Conservation (phyloP, 1,284 basidiomycete genomes). For the Leccinum pachyderme region DNA sequence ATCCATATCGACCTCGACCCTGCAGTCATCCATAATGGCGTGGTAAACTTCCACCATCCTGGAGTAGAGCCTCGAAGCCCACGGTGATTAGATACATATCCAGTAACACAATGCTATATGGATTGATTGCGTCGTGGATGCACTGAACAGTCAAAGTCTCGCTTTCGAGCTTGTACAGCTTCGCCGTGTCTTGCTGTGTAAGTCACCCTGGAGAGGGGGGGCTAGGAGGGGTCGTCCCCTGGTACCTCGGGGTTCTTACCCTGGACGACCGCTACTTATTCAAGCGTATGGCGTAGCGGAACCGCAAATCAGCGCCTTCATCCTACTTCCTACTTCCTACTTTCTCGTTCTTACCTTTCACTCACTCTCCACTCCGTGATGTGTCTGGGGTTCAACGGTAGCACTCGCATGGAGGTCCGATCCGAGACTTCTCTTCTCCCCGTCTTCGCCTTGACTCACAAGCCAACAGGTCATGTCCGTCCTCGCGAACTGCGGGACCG, state of each 20-base stretch:
- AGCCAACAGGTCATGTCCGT: slow-evolving; percentile 31
- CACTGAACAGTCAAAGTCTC: background rate
- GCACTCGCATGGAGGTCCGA: slow-evolving; percentile 31
- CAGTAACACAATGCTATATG: background rate
- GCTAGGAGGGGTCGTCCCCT: background rate
- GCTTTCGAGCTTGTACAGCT: background rate
- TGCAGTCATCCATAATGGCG: background rate
- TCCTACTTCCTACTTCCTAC: background rate
- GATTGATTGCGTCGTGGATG: background rate
- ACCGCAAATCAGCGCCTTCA: background rate
- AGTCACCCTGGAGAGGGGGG: background rate
- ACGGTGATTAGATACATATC: background rate
- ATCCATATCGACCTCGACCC: background rate
- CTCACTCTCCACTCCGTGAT: slow-evolving; percentile 8
- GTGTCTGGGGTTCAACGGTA: slow-evolving; percentile 28
- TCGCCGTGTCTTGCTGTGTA: background rate
- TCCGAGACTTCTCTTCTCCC: background rate
- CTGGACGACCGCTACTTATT: background rate
- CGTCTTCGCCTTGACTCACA: background rate
- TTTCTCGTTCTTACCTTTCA: background rate
- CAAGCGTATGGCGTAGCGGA: background rate
- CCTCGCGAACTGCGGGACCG: slow-evolving; percentile 33
- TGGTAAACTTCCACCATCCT: background rate
- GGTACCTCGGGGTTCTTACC: background rate
- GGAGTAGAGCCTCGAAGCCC: background rate